Evolutionary conservation across 2,329 filamentous ascomycete species (phyloP).

Genomic region (Thyridium curvatum): DNA sequence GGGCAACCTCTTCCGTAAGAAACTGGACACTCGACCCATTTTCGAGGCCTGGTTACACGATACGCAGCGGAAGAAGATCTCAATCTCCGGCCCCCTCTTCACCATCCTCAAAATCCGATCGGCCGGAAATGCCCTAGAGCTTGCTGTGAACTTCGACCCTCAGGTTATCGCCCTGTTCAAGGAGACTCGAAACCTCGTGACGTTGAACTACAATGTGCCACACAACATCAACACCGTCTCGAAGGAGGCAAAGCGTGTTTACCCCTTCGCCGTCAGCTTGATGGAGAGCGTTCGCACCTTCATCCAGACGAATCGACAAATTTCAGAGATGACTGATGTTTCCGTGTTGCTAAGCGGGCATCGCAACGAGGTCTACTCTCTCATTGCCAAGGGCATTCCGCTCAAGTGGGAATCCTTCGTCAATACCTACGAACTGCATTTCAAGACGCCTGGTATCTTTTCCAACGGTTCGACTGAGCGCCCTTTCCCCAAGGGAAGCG

Average conservation of each 20-base stretch:
- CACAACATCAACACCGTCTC: constrained; percentile 93
- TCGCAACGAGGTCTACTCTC: constrained; percentile 77
- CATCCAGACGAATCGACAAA: constrained; percentile 78
- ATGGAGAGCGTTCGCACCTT: constrained; percentile 98
- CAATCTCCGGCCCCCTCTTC: constrained; percentile 88
- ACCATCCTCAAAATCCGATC: constrained; percentile 82
- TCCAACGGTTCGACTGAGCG: constrained; percentile 55
- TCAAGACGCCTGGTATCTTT: constrained; percentile 57
- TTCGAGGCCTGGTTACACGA: constrained; percentile 95
- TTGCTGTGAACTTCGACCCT: constrained; percentile 92
- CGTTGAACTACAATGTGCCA: constrained; percentile 91
- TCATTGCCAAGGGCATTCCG: constrained; percentile 82
- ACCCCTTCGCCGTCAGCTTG: constrained; percentile 93
- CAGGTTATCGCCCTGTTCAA: constrained; percentile 98
- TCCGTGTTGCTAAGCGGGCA: constrained; percentile 85
- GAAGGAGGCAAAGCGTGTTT: constrained; percentile 97
- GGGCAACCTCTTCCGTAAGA: constrained; percentile 90
- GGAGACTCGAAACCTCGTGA: constrained; percentile 90
- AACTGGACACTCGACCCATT: constrained; percentile 87
- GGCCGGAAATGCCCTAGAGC: constrained; percentile 81
- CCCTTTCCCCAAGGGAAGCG: constrained; percentile 52
- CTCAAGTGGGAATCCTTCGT: constrained; percentile 97
- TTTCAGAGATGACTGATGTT: constrained; percentile 80
- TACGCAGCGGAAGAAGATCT: constrained; percentile 70
- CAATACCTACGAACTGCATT: constrained; percentile 88